phyloP scores from a whole-genome alignment of 169 alveolate species.

The Plasmodium fragile region DNA sequence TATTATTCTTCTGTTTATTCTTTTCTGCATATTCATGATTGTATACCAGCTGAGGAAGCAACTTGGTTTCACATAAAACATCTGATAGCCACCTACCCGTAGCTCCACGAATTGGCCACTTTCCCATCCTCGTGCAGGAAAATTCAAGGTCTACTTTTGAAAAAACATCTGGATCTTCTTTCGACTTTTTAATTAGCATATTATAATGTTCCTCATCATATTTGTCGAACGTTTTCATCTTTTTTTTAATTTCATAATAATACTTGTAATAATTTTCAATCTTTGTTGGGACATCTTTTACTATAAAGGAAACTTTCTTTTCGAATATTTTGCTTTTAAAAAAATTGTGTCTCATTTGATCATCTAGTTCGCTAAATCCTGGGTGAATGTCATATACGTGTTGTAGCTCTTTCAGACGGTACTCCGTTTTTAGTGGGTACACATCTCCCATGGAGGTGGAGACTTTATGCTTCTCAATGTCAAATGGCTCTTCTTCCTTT shows the following conservation, averaged over 20 bases:
- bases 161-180: slow-evolving; percentile 55
- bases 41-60: slow-evolving; percentile 46
- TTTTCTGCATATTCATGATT: slow-evolving; percentile 40
- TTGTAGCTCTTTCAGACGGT: slow-evolving; percentile 26
- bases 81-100: slow-evolving; percentile 70
- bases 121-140: slow-evolving; percentile 42
- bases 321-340: slow-evolving; percentile 15
- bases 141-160: slow-evolving; percentile 54
- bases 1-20: background rate
- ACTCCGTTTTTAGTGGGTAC: slow-evolving; percentile 51
- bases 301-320: slow-evolving; percentile 26
- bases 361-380: slow-evolving; percentile 25
- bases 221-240: background rate
- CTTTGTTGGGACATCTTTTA: slow-evolving; percentile 46
- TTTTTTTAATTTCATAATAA: slow-evolving; percentile 64
- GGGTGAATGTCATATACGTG: slow-evolving; percentile 45
- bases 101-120: slow-evolving; percentile 51
- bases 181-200: slow-evolving; percentile 2
- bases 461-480: slow-evolving; percentile 44
- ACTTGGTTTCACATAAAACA: slow-evolving; percentile 71
- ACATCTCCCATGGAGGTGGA: slow-evolving; percentile 20
- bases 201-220: slow-evolving; percentile 52
- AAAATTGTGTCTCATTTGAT: slow-evolving; percentile 32
- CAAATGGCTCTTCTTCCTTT: slow-evolving; percentile 17
- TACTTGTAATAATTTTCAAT: slow-evolving; percentile 43